Conservation (phyloP, 352 stramenopile genomes). For the Phytophthora cryptogea region DNA sequence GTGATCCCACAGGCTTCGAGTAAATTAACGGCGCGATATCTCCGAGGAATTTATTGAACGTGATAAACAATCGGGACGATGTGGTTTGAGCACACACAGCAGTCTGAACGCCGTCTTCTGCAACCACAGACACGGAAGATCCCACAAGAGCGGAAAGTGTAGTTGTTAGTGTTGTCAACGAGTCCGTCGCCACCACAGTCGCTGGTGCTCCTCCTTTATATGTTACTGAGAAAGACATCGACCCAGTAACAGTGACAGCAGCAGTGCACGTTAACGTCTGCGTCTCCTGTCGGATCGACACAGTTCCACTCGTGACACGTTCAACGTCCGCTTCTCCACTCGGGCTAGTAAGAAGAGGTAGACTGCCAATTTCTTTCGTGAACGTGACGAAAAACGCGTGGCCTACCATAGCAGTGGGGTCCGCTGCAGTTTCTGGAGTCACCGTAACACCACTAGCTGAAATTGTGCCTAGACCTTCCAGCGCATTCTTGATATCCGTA, state of each 20-base stretch:
- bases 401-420: slow-evolving; percentile 34
- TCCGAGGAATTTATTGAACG: slow-evolving; percentile 66
- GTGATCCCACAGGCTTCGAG: slow-evolving; percentile 28
- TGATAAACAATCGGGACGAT: slow-evolving; percentile 71
- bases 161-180: slow-evolving; percentile 32
- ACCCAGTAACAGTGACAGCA: slow-evolving; percentile 28
- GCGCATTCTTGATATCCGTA: slow-evolving; percentile 45
- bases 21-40: slow-evolving; percentile 62
- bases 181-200: slow-evolving; percentile 47
- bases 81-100: slow-evolving; percentile 50
- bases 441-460: slow-evolving; percentile 75
- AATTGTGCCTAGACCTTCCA: slow-evolving; percentile 88
- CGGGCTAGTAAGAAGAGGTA: slow-evolving; percentile 43
- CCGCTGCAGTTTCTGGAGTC: slow-evolving; percentile 41
- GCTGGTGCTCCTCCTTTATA: slow-evolving; percentile 45
- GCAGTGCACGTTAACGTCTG: slow-evolving; percentile 80
- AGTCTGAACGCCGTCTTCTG: slow-evolving; percentile 33
- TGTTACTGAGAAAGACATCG: slow-evolving; percentile 59
- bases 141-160: slow-evolving; percentile 37
- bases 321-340: slow-evolving; percentile 39
- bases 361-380: slow-evolving; percentile 47
- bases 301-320: slow-evolving; percentile 40
- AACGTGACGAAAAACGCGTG: slow-evolving; percentile 78
- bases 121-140: slow-evolving; percentile 19
- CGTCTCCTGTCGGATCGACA: slow-evolving; percentile 65